A percentile compares a stretch with the other conserved stretches of the same genome.
Evolutionary conservation across 352 stramenopile genomes (phyloP).

Genomic region (Phytophthora sojae): DNA sequence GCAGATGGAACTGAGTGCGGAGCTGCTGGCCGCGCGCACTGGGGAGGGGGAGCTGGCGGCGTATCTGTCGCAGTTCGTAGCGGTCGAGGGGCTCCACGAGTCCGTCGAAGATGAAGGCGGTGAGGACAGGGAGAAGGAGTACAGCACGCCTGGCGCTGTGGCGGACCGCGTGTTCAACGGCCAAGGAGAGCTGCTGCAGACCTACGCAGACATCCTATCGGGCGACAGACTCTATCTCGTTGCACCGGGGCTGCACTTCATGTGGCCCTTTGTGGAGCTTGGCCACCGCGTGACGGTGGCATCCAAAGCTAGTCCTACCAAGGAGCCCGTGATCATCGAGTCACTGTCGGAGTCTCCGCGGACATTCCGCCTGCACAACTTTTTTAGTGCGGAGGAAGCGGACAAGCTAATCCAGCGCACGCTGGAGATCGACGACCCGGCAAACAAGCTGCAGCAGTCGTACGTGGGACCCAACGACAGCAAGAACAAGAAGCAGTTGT

Average conservation of each 20-base stretch:
- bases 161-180: constrained; percentile 83
- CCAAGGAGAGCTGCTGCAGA: constrained; percentile 55
- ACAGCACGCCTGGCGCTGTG: constrained; percentile 40
- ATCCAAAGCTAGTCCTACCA: constrained; percentile 61
- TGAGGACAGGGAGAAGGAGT: constrained; percentile 30
- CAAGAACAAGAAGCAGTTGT: constrained; percentile 75
- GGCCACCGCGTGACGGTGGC: constrained; percentile 74
- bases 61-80: constrained; percentile 86
- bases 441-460: constrained; percentile 87
- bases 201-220: constrained; percentile 59
- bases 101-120: constrained; percentile 14
- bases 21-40: constrained; percentile 61
- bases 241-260: constrained; percentile 70
- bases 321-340: constrained; percentile 72
- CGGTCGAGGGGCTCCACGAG: constrained; percentile 61
- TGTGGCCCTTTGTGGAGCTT: constrained; percentile 85
- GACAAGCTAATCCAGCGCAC: constrained; percentile 84
- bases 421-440: constrained; percentile 82
- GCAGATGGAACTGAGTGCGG: constrained; percentile 68
- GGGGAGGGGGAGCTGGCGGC: constrained; percentile 63
- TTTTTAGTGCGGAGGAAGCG: constrained; percentile 85
- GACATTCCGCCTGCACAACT: constrained; percentile 89
- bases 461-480: constrained; percentile 62
- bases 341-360: constrained; percentile 82
- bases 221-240: constrained; percentile 81